Base-by-base conservation (phyloP, 306 rosid species). In the Medicago ruthenica region DNA sequence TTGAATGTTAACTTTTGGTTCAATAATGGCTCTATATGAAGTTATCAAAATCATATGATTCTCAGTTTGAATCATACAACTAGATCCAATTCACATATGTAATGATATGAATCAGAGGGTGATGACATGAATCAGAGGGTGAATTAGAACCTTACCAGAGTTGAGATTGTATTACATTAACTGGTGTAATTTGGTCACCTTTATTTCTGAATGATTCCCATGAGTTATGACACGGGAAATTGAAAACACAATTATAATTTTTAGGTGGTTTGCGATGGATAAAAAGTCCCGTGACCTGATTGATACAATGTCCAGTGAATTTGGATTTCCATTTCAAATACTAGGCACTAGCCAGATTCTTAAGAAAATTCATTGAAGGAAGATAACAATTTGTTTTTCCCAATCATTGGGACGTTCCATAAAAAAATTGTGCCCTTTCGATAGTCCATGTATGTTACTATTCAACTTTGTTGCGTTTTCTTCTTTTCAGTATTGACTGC, bases 401-500 rank as follows among this genome's bases (percentile, higher is more conserved):
- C 31, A 27, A 27, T 27, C 31, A 27, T 27, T 27, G 31, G 31
- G 31, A 27, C 4, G 18, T 67, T 41, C 24, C 37, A 20, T 67
- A 10, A 67, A 67, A 12, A 11, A 6, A 14, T 48, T 34, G 18
- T 48, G 17, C 54, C 54, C 54, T 48, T 13, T 48, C 12, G 2
- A 7, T 15, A 20, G 18, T 17, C 12, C 27, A 67, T 44, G 57
- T 24, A 67, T 44, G 57, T 44, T 44, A 44, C 37, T 24, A 27
- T 27, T 27, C 44, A 51, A 31, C 48, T 44, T 27, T 50, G 3
- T 34, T 16, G 47, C 10, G 75, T 34, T 51, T 51, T 70, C 64
- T 51, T 51, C 48, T 16, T 51, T 70, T 53, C 53, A 36, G 54
- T 36, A 51, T 54, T 71, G 34, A 36, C 62, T 71, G 37, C 76